Evolutionary conservation across 1,284 basidiomycete genomes (phyloP), one percentile per base, ranked within the genome.

Genomic region (Microbotryum lychnidis-dioicae): DNA sequence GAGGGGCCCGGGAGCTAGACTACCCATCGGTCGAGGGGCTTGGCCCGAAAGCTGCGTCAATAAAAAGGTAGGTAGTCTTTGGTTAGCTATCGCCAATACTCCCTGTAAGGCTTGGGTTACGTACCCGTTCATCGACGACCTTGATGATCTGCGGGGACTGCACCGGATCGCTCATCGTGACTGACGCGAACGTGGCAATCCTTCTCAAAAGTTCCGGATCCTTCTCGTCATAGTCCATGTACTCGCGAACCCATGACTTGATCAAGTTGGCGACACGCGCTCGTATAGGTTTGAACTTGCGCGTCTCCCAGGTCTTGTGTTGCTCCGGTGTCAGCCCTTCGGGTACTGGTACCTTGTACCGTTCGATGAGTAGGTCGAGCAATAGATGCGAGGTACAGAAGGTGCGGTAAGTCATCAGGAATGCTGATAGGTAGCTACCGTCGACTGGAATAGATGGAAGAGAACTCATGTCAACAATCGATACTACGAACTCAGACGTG

Each of bases 371-470:
- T n/a, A 90, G 79, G 57, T 91, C 85, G 62, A 97, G 86, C 25
- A 98, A 77, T 62, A 91, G 87, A 60, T 90, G 82, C 21, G 91
- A 79, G 1, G 86, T 87, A 18, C 90, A 91, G 75, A 98, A 98
- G 0, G 91, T 94, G 69, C 93, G 91, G 80, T 92, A 97, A 1
- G 96, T 98, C 82, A 97, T 87, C 65, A 98, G 76, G 82, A 98
- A 99, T 2, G 92, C 87, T 74, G 89, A 87, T 74, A 85, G 89
- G 77, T 90, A 98, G 7, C 84, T 83, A 0, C 84, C 80, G 74
- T 93, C 91, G 62, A 71, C 73, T 69, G 47, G 25, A 21, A n/a
- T 29, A 18, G 21, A 27, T 20, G 20, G 53, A 10, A 33, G n/a
- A 42, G 21, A 70, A 72, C 58, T 74, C 74, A 33, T 31, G 52